These are phyloP conservation scores for Pelargonium nanum DNA, from an alignment of 345 rosid species.

Conservation along the genomic window DNA sequence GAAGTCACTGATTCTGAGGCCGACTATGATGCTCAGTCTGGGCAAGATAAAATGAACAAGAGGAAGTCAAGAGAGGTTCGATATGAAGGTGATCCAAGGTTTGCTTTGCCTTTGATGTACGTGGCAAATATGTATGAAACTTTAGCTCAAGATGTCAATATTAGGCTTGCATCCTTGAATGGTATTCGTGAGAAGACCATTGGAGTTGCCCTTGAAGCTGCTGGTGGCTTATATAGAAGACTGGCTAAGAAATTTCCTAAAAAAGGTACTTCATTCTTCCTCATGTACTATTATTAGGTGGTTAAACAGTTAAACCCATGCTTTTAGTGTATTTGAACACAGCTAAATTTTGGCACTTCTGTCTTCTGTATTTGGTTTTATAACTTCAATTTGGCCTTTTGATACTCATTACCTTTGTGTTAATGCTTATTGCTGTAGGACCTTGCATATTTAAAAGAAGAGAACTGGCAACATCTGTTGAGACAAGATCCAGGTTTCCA, in stretches of 20 bases:
- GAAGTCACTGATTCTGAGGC: slow-evolving; percentile 43
- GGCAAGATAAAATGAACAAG: slow-evolving; percentile 45
- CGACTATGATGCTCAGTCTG: slow-evolving; percentile 36
- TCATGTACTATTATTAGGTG: background rate
- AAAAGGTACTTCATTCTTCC: slow-evolving; percentile 40
- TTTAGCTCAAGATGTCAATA: slow-evolving; percentile 63
- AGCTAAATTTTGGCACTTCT: background rate
- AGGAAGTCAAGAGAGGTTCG: slow-evolving; percentile 65
- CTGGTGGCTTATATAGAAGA: slow-evolving; percentile 85
- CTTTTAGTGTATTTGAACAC: background rate
- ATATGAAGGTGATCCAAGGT: slow-evolving; percentile 66
- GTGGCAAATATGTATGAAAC: slow-evolving; percentile 83
- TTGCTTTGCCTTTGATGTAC: slow-evolving; percentile 85
- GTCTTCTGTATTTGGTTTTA: background rate
- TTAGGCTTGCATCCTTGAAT: slow-evolving; percentile 61
- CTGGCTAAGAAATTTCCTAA: slow-evolving; percentile 83
- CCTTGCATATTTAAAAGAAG: slow-evolving; percentile 65
- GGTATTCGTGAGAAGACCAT: slow-evolving; percentile 73
- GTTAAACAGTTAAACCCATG: background rate
- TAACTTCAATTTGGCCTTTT: background rate
- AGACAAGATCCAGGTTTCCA: slow-evolving; percentile 88
- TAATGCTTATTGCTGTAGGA: slow-evolving; percentile 32
- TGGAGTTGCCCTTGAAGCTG: slow-evolving; percentile 89
- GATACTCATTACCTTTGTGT: background rate
- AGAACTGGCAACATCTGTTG: slow-evolving; percentile 87